phyloP scores from a whole-genome alignment of 2,329 filamentous ascomycete genomes.

The Beauveria sp. region DNA sequence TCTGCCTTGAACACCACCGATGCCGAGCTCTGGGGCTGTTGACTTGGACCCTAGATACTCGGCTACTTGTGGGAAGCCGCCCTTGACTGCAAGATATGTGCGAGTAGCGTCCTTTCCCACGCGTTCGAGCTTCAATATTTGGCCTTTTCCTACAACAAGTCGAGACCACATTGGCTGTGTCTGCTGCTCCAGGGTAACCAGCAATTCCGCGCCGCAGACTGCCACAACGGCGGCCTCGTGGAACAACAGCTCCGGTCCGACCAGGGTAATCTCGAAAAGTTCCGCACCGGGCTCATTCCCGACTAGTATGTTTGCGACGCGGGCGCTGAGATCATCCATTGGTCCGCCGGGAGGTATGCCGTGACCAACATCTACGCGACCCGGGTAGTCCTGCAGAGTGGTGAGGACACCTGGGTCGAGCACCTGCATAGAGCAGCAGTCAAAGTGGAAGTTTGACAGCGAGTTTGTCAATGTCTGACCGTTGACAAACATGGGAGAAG shows the following conservation, averaged over 20 bases:
- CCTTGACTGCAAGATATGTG: slow-evolving; percentile 48
- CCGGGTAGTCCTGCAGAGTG: slow-evolving; percentile 51
- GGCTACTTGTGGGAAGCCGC: slow-evolving; percentile 34
- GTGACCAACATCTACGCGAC: slow-evolving; percentile 45
- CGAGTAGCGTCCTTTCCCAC: slow-evolving; percentile 43
- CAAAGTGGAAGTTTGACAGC: slow-evolving; percentile 41
- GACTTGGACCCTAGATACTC: slow-evolving; percentile 52
- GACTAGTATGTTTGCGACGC: slow-evolving; percentile 51
- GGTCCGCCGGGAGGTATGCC: slow-evolving; percentile 53
- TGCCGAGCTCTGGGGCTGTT: slow-evolving; percentile 47
- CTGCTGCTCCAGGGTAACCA: slow-evolving; percentile 40
- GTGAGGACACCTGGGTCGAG: slow-evolving; percentile 50
- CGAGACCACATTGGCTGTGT: slow-evolving; percentile 47
- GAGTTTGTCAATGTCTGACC: slow-evolving; percentile 52
- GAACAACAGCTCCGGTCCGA: slow-evolving; percentile 51
- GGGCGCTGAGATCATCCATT: slow-evolving; percentile 52
- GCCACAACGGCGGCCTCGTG: slow-evolving; percentile 46
- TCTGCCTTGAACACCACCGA: slow-evolving; percentile 54
- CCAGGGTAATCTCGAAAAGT: slow-evolving; percentile 52
- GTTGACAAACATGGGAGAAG: slow-evolving; percentile 33
- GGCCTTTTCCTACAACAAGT: slow-evolving; percentile 40
- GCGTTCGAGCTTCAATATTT: slow-evolving; percentile 44
- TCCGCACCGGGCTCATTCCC: slow-evolving; percentile 46
- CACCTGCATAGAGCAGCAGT: slow-evolving; percentile 46
- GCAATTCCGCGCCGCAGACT: slow-evolving; percentile 48